Percentiles rank a stretch among this genome's conserved stretches.
Evolutionary conservation across 805 yeast species (phyloP).

Genomic region (Isabelozyma heimii): DNA sequence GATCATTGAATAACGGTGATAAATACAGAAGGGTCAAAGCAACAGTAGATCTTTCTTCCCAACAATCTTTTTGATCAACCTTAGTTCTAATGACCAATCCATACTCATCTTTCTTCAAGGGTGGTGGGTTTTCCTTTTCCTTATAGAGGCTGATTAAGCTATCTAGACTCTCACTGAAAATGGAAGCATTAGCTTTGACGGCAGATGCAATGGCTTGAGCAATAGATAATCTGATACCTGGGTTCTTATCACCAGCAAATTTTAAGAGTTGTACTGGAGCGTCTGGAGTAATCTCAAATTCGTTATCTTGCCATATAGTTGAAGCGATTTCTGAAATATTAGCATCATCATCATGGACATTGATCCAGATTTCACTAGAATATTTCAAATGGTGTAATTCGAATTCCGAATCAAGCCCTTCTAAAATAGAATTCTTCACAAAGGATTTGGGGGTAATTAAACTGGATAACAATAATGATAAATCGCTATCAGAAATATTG

Average conservation of each 20-base stretch:
- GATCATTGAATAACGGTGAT: constrained; percentile 42
- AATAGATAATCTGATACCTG: constrained; percentile 69
- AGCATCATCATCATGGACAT: constrained; percentile 70
- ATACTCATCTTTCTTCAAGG: constrained; percentile 72
- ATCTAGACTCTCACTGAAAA: constrained; percentile 34
- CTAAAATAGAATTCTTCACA: constrained; percentile 78
- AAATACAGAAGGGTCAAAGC: constrained; percentile 64
- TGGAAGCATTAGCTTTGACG: constrained; percentile 22
- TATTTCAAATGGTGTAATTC: constrained; percentile 46
- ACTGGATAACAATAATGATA: constrained; percentile 54
- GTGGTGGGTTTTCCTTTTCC: constrained; percentile 66
- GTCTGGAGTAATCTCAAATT: constrained; percentile 43
- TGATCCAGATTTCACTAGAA: constrained; percentile 73
- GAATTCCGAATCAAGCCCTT: constrained; percentile 82
- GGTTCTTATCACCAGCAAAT: constrained; percentile 53
- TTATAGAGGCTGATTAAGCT: constrained; percentile 55
- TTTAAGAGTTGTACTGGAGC: constrained; percentile 47
- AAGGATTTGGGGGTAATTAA: constrained; percentile 61
- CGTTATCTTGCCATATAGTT: constrained; percentile 84
- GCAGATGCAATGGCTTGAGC: constrained; percentile 72
- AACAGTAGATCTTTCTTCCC: constrained; percentile 84
- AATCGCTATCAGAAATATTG: constrained; percentile 54
- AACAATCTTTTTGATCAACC: constrained; percentile 63
- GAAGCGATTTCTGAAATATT: constrained; percentile 61
- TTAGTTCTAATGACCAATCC: constrained; percentile 72